Percentiles rank a stretch among this genome's conserved stretches.
Conservation (phyloP, 371 early-diverging fungal genomes). For the Mortierella sp. region DNA sequence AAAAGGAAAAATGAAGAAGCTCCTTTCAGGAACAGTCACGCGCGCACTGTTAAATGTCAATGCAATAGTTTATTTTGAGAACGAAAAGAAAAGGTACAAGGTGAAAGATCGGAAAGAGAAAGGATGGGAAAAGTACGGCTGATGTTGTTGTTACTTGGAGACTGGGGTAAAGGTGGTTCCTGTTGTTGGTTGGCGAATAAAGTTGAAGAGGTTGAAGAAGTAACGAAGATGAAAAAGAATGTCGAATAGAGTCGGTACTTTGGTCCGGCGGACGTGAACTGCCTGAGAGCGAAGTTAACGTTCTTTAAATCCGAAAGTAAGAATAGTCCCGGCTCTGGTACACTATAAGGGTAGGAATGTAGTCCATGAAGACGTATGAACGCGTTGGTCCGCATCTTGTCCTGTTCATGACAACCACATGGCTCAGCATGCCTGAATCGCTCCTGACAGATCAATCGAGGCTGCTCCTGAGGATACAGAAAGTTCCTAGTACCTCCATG, state of each 20-base stretch:
- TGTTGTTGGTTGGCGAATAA: not conserved
- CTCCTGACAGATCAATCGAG: not conserved
- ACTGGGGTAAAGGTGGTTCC: not conserved
- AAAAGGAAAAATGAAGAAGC: too few relatives aligned
- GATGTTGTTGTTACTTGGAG: not conserved
- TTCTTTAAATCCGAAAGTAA: not conserved
- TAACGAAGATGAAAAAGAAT: not conserved
- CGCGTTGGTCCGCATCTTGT: not conserved
- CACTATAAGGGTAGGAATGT: not conserved
- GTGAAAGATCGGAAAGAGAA: not conserved
- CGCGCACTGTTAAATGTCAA: not conserved
- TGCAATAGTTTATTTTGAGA: not conserved
- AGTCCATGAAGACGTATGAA: not conserved
- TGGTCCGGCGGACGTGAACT: too few relatives aligned
- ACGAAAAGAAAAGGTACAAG: slow-evolving; percentile 3
- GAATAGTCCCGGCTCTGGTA: not conserved
- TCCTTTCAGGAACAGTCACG: not conserved
- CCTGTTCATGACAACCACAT: not conserved
- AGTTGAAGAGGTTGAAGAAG: not conserved
- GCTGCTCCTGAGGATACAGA: too few relatives aligned
- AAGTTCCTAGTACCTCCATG: not conserved
- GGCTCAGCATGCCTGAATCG: not conserved
- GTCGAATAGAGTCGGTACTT: not conserved
- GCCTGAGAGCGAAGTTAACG: not conserved
- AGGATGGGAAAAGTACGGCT: not conserved